These are phyloP conservation scores for Tolypocladium paradoxum DNA, from an alignment of 2,329 filamentous ascomycete genomes.

Conservation along the genomic window DNA sequence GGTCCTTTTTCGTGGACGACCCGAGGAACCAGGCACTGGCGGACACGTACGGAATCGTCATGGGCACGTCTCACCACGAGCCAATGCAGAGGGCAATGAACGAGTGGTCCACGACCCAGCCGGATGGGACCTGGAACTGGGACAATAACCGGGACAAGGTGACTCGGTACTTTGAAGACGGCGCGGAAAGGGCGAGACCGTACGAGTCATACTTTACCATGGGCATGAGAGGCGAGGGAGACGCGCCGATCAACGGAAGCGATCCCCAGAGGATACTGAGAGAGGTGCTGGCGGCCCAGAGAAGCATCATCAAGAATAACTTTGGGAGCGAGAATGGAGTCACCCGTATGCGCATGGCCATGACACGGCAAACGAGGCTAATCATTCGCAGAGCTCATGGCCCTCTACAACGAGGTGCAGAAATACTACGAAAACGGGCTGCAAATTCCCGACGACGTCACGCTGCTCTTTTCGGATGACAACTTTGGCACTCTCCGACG, in stretches of 20 bases:
- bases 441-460: slow-evolving; percentile 49
- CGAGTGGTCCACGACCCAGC: slow-evolving; percentile 26
- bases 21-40: slow-evolving; percentile 45
- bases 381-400: slow-evolving; percentile 40
- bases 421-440: slow-evolving; percentile 51
- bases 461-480: slow-evolving; percentile 51
- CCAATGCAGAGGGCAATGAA: slow-evolving; percentile 52
- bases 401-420: slow-evolving; percentile 56
- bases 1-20: slow-evolving; percentile 54
- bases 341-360: slow-evolving; percentile 21
- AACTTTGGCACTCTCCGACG: slow-evolving; percentile 51
- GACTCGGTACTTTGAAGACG: slow-evolving; percentile 44
- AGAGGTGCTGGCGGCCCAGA: slow-evolving; percentile 43
- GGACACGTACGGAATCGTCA: slow-evolving; percentile 52
- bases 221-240: slow-evolving; percentile 49
- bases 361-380: background rate
- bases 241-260: slow-evolving; percentile 37
- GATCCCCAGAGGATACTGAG: slow-evolving; percentile 41
- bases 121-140: slow-evolving; percentile 49
- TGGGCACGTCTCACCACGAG: slow-evolving; percentile 55
- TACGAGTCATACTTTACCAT: slow-evolving; percentile 50
- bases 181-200: slow-evolving; percentile 39
- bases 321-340: slow-evolving; percentile 33
- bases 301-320: slow-evolving; percentile 40
- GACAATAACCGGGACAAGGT: slow-evolving; percentile 43